A percentile compares a stretch with the other conserved stretches of the same genome.
phyloP scores from a whole-genome alignment of 2,329 filamentous ascomycete species.

The Penicillium psychrosexuale region DNA sequence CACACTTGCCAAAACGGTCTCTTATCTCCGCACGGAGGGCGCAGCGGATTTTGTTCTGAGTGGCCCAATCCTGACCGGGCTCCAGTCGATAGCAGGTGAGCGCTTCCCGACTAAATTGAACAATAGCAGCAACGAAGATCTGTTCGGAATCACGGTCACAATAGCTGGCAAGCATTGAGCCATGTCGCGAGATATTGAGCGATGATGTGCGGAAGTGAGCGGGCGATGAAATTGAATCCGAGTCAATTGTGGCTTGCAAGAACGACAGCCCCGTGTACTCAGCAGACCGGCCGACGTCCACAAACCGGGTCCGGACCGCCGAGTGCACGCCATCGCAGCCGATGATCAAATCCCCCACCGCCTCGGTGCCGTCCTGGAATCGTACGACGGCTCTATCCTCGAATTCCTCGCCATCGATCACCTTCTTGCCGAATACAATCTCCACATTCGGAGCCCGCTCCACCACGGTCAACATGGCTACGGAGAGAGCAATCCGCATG shows the following conservation, averaged over 20 bases:
- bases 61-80: conserved; percentile 34
- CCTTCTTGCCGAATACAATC: conserved; percentile 44
- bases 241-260: conserved; percentile 35
- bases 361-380: conserved; percentile 39
- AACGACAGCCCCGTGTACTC: conserved; percentile 44
- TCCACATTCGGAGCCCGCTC: conserved; percentile 37
- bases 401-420: conserved; percentile 36
- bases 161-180: conserved; percentile 41
- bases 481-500: conserved; percentile 41
- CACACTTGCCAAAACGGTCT: conserved; percentile 35
- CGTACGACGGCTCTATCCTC: conserved; percentile 31
- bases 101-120: conserved; percentile 34
- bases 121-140: conserved; percentile 42
- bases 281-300: conserved; percentile 36
- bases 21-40: conserved; percentile 37
- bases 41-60: conserved; percentile 33
- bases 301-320: conserved; percentile 34
- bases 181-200: conserved; percentile 40
- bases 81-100: conserved; percentile 25
- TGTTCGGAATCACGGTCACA: conserved; percentile 35
- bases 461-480: conserved; percentile 41
- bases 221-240: conserved; percentile 22
- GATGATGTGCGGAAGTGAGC: conserved; percentile 41
- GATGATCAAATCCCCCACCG: conserved; percentile 37
- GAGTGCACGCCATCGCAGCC: conserved; percentile 46